phyloP scores from a whole-genome alignment of 2,329 filamentous ascomycete species.

The Berkeleyomyces basicola region DNA sequence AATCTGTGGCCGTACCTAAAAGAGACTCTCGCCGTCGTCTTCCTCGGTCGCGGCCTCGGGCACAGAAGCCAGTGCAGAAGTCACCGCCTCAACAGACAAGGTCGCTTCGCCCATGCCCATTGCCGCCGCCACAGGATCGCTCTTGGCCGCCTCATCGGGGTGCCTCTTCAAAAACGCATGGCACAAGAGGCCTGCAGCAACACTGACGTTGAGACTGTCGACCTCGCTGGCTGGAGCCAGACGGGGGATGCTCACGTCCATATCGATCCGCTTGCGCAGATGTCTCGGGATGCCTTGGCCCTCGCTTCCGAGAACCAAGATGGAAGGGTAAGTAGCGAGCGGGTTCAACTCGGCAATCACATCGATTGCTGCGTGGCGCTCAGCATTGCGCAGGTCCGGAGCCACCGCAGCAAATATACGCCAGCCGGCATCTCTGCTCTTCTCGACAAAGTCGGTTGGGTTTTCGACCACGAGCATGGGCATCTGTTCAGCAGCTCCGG shows the following conservation, averaged over 20 bases:
- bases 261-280: conserved; percentile 49
- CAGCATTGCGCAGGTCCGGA: conserved; percentile 15
- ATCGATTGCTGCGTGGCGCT: conserved; percentile 20
- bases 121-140: neutral
- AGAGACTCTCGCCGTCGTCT: neutral
- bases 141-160: neutral
- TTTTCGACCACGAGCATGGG: conserved; percentile 54
- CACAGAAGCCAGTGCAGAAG: neutral
- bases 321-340: conserved; percentile 44
- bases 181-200: conserved; percentile 64
- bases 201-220: conserved; percentile 87
- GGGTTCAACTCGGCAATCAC: conserved; percentile 28
- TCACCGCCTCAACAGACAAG: neutral
- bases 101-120: neutral
- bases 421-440: conserved; percentile 60
- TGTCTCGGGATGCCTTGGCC: conserved; percentile 52
- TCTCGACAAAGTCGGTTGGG: conserved; percentile 50
- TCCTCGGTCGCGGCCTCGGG: neutral
- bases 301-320: conserved; percentile 73
- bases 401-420: conserved; percentile 61
- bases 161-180: conserved; percentile 35
- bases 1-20: neutral
- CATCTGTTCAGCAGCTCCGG: conserved; percentile 71
- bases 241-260: conserved; percentile 47
- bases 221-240: conserved; percentile 39